Evolutionary conservation across 2,329 filamentous ascomycete genomes (phyloP).

Genomic region (Trichoderma breve): DNA sequence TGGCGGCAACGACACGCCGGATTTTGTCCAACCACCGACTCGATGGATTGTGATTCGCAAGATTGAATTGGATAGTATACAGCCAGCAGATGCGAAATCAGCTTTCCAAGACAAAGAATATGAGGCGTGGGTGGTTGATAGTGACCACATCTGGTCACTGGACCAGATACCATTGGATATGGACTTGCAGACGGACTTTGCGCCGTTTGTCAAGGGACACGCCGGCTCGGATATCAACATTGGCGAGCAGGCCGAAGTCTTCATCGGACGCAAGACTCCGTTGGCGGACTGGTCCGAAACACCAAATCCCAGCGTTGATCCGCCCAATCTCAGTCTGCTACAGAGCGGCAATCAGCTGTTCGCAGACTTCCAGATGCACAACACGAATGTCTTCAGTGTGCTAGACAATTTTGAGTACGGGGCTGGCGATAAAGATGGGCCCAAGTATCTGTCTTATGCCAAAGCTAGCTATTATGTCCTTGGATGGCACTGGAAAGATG

Average conservation of each 20-base stretch:
- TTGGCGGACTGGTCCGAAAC: not conserved
- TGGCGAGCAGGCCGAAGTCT: not conserved
- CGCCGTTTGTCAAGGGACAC: not conserved
- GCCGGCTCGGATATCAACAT: not conserved
- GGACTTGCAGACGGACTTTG: not conserved
- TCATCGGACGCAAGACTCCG: not conserved
- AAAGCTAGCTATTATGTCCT: slow-evolving; percentile 40
- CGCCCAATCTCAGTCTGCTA: not conserved
- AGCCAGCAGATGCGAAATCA: not conserved
- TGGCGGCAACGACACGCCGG: not conserved
- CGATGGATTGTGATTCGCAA: not conserved
- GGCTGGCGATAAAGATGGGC: not conserved
- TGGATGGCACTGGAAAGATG: slow-evolving; percentile 37
- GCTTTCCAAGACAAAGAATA: not conserved
- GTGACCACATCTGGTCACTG: not conserved
- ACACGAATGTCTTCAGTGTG: not conserved
- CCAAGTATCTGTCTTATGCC: slow-evolving; percentile 28
- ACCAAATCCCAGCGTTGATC: not conserved
- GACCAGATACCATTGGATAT: not conserved
- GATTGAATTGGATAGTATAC: not conserved
- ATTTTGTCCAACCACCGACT: not conserved
- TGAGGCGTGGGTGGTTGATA: not conserved
- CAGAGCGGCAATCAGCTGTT: not conserved
- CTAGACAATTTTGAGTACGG: not conserved
- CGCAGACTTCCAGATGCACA: not conserved